phyloP scores from a whole-genome alignment of 208 protist genomes.

The Leishmania martiniquensis region DNA sequence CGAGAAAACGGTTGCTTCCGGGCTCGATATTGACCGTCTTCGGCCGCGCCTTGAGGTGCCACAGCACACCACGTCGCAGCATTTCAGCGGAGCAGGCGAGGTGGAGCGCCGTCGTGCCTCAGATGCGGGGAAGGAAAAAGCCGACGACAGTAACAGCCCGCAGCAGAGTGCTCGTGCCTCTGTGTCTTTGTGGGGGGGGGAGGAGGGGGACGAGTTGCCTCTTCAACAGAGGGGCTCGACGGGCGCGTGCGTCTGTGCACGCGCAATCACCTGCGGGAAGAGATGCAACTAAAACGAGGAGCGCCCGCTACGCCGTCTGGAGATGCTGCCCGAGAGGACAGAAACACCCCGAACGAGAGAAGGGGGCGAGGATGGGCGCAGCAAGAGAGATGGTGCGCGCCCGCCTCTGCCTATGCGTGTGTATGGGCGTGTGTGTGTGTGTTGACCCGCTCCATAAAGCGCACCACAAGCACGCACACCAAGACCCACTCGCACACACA shows the following conservation, averaged over 20 bases:
- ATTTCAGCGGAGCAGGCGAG: constrained; percentile 15
- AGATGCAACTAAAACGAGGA: background rate
- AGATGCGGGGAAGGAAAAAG: background rate
- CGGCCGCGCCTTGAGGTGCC: constrained; percentile 67
- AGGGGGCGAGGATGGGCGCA: background rate
- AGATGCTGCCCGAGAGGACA: background rate
- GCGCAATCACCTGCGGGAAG: background rate
- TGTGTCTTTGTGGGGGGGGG: no score
- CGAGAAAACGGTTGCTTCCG: constrained; percentile 71
- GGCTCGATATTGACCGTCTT: constrained; percentile 77
- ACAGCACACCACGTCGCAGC: constrained; percentile 37
- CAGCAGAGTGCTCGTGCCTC: no score
- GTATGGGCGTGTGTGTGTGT: background rate
- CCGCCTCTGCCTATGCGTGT: background rate
- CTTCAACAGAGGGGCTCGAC: background rate
- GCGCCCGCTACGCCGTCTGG: background rate
- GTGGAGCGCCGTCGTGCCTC: background rate
- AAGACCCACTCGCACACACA: background rate
- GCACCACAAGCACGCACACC: background rate
- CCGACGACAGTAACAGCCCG: background rate
- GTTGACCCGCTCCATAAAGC: background rate
- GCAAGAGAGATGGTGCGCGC: background rate
- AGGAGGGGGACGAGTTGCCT: background rate
- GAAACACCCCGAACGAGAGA: background rate
- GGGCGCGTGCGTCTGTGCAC: no score